Evolutionary conservation across 257 asterid species (phyloP), one percentile per base, ranked within the genome.

Genomic region (Gentiana straminea): DNA sequence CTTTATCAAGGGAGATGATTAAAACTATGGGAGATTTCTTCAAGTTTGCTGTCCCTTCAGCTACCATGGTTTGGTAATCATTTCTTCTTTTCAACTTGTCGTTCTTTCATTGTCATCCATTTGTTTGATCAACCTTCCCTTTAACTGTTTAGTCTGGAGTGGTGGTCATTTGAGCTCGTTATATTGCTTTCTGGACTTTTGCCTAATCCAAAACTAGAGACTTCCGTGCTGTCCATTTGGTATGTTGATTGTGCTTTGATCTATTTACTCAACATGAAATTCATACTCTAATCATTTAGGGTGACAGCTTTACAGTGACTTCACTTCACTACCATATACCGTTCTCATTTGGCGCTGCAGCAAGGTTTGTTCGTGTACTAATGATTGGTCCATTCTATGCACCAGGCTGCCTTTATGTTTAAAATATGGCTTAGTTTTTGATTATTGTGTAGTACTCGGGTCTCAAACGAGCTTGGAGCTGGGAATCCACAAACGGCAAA

Each of bases 51-150:
- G 54, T 90, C 57, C 96, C 98, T 5, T 82, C 95, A 49, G 78
- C 92, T 54, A 79, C 73, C 2, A 90, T 90, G 98, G 87, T 84
- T 60, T 90, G 98, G 98, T 90, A 79, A 73, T 55, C 56, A 39
- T 2, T 33, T 57, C 15, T 35, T 2, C 32, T 46, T 58, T 13
- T 39, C 3, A n/a, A 3, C 52, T 34, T 49, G 36, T 51, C 37
- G 33, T 9, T 4, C 46, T 2, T 36, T 52, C 47, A 5, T 13
- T 9, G 0, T 32, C 5, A 41, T 36, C 45, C 8, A 15, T 34
- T 56, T 4, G 24, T 24, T 24, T 24, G 24, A 24, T 24, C 24
- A 4, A 11, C 7, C 59, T 9, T 32, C 39, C 2, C 3, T 0
- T 7, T 24, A 34, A 8, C 63, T 60, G 10, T n/a, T 59, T 70